Conservation (phyloP, 345 rosid species). For the Noccaea caerulescens region DNA sequence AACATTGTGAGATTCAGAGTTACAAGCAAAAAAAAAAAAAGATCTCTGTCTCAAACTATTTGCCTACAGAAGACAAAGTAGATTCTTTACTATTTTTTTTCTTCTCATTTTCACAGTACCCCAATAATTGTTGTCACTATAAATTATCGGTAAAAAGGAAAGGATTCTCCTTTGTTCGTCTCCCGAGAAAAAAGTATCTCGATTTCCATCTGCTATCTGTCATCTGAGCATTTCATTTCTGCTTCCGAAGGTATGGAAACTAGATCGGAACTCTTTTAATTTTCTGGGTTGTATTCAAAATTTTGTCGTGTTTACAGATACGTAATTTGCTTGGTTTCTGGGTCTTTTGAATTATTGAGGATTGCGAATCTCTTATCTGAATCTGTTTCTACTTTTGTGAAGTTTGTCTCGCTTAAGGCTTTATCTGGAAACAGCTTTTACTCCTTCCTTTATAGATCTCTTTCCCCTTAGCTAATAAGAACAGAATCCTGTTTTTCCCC, state of each 20-base stretch:
- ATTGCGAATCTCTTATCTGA: slow-evolving; percentile 33
- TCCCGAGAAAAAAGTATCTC: slow-evolving; percentile 9
- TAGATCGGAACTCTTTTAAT: slow-evolving; percentile 14
- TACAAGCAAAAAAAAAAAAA: slow-evolving; percentile 2
- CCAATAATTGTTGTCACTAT: slow-evolving; percentile 29
- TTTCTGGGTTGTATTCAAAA: not conserved
- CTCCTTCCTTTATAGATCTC: slow-evolving; percentile 33
- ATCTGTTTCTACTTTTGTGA: slow-evolving; percentile 32
- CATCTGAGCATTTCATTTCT: slow-evolving; percentile 6
- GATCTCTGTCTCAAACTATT: slow-evolving; percentile 21
- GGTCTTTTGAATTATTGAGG: slow-evolving; percentile 8
- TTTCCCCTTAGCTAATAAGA: slow-evolving; percentile 33
- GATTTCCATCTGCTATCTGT: not conserved
- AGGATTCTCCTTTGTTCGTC: slow-evolving; percentile 24
- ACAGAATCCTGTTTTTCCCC: not conserved
- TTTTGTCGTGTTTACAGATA: slow-evolving; percentile 8
- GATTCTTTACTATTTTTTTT: not conserved
- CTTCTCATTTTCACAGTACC: not conserved
- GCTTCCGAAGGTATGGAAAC: slow-evolving; percentile 33
- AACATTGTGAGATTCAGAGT: slow-evolving; percentile 30
- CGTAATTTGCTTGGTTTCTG: slow-evolving; percentile 16
- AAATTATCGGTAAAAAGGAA: not conserved
- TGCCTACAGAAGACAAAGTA: slow-evolving; percentile 19
- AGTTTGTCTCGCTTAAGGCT: slow-evolving; percentile 6
- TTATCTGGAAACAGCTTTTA: slow-evolving; percentile 26